phyloP scores from a whole-genome alignment of 73 alveolate species.

The Paramecium tetraurelia region DNA sequence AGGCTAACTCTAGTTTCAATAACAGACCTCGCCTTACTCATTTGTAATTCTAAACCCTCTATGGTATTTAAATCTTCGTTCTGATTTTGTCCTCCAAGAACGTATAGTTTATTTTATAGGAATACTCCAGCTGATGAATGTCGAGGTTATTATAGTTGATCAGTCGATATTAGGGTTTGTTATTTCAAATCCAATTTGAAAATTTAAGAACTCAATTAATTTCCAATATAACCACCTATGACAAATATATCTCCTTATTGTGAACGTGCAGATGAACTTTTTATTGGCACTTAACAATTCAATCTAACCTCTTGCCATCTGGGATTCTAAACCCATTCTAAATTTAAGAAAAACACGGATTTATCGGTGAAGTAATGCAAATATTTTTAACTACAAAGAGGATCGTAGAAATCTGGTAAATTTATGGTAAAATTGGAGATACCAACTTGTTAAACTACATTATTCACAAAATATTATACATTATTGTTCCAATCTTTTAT shows the following conservation, averaged over 20 bases:
- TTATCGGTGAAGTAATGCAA: conserved; percentile 33
- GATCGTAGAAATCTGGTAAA: neutral
- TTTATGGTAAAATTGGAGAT: neutral
- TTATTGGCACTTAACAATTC: neutral
- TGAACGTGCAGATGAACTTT: neutral
- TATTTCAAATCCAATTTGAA: neutral
- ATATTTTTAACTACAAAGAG: neutral
- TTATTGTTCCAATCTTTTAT: neutral
- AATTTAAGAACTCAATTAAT: neutral
- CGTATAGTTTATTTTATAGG: neutral
- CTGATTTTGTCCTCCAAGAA: neutral
- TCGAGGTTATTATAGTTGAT: neutral
- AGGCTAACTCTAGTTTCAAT: neutral
- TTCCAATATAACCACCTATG: neutral
- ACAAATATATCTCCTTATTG: conserved; percentile 40
- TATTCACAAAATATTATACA: neutral
- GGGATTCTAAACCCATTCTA: neutral
- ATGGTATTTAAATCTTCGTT: neutral
- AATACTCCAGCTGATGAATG: conserved; percentile 14
- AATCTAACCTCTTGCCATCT: conserved; percentile 16
- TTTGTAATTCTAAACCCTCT: neutral
- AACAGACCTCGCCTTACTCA: neutral
- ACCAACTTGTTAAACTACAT: neutral
- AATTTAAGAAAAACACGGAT: neutral
- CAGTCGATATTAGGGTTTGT: neutral